phyloP scores from a whole-genome alignment of 805 yeast genomes.

The Yamadazyma endophytica region DNA sequence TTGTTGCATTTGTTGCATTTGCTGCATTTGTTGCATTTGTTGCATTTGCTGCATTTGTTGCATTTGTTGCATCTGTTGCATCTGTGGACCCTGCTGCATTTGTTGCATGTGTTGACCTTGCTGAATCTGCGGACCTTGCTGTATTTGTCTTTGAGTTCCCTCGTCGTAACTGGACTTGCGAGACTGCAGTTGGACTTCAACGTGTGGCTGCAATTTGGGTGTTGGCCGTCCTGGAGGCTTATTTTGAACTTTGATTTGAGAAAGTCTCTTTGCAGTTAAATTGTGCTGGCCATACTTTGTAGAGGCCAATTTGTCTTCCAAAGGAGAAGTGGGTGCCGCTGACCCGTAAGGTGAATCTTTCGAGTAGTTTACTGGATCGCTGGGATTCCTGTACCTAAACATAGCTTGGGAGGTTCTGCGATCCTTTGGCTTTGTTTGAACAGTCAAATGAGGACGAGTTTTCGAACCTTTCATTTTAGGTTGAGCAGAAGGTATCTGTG shows the following conservation, averaged over 20 bases:
- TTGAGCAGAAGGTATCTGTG: conserved; percentile 1
- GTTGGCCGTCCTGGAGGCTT: conserved; percentile 1
- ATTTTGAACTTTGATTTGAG: conserved; percentile 10
- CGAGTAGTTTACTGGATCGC: conserved; percentile 7
- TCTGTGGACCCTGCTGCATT: background rate
- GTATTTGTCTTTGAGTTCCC: conserved; percentile 1
- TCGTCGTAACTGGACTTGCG: background rate
- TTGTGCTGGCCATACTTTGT: conserved; percentile 13
- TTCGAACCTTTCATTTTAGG: conserved; percentile 1
- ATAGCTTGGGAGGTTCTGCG: conserved; percentile 26
- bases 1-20: background rate
- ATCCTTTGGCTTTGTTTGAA: conserved; percentile 2
- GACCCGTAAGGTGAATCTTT: conserved; percentile 12
- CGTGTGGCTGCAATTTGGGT: conserved; percentile 5
- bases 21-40: background rate
- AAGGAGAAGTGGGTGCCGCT: conserved; percentile 10
- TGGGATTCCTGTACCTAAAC: conserved; percentile 27
- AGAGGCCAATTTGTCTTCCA: conserved; percentile 10
- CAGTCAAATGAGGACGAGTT: no score
- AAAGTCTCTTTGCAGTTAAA: conserved; percentile 12
- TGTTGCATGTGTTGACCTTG: background rate
- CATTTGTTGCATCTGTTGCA: conserved; percentile 1
- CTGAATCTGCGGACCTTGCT: background rate
- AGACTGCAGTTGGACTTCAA: conserved; percentile 1
- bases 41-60: background rate